These are phyloP conservation scores for Misopates orontium DNA, from an alignment of 257 asterid genomes.

Conservation along the genomic window DNA sequence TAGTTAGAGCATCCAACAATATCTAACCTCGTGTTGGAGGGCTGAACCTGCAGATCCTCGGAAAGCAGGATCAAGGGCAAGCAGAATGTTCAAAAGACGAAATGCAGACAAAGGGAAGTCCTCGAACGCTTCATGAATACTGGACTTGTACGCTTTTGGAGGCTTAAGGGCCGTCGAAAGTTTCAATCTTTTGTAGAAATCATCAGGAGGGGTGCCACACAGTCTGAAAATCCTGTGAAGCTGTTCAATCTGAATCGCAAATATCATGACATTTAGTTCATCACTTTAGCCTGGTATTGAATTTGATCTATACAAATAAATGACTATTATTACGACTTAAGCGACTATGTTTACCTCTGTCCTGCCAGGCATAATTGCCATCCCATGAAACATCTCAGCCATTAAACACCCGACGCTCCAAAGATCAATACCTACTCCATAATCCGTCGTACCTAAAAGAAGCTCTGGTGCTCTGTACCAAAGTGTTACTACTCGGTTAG, in stretches of 20 bases:
- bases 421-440: conserved; percentile 74
- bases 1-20: not conserved
- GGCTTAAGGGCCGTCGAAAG: conserved; percentile 66
- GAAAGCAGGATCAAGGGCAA: conserved; percentile 58
- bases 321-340: too few relatives aligned
- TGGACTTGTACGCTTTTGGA: conserved; percentile 56
- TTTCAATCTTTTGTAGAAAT: conserved; percentile 51
- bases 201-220: conserved; percentile 81
- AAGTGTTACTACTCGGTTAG: conserved; percentile 83
- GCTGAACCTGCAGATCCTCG: conserved; percentile 69
- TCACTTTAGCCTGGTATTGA: not conserved
- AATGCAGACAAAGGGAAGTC: conserved; percentile 64
- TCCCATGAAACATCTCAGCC: conserved; percentile 85
- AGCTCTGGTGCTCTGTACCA: conserved; percentile 91
- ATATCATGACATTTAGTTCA: not conserved
- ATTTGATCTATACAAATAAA: too few relatives aligned
- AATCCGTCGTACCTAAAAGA: conserved; percentile 73
- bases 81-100: conserved; percentile 51
- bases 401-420: conserved; percentile 92
- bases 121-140: conserved; percentile 49
- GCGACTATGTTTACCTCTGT: conserved; percentile 64
- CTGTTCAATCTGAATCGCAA: conserved; percentile 67
- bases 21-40: conserved; percentile 52
- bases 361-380: conserved; percentile 77
- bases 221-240: conserved; percentile 73